phyloP scores from a whole-genome alignment of 495 filamentous ascomycete genomes.

The Parathielavia appendiculata region DNA sequence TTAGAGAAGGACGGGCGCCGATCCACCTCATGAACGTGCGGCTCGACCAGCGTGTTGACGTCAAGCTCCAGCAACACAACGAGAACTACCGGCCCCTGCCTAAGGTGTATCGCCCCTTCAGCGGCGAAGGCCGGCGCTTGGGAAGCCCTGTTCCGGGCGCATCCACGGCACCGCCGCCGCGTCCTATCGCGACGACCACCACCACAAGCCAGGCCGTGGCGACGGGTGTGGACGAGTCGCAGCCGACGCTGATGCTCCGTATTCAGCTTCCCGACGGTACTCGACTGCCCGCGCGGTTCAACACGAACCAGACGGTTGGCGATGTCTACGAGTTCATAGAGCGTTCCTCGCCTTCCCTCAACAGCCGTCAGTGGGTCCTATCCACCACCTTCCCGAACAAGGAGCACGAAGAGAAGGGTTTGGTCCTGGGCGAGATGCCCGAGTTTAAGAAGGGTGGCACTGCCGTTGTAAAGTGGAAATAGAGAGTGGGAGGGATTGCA shows the following conservation, averaged over 20 bases:
- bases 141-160: constrained; percentile 82
- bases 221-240: constrained; percentile 63
- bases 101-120: constrained; percentile 81
- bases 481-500: not conserved
- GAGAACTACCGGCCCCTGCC: constrained; percentile 79
- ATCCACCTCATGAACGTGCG: constrained; percentile 83
- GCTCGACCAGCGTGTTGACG: constrained; percentile 80
- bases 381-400: constrained; percentile 97
- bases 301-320: constrained; percentile 82
- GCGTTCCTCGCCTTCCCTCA: constrained; percentile 56
- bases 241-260: constrained; percentile 73
- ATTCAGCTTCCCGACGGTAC: constrained; percentile 90
- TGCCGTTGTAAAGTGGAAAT: constrained; percentile 79
- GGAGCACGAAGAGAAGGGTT: constrained; percentile 70
- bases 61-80: constrained; percentile 79
- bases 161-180: constrained; percentile 30
- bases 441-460: constrained; percentile 79
- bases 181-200: constrained; percentile 39
- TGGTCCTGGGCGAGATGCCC: constrained; percentile 66
- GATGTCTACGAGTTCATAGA: constrained; percentile 85
- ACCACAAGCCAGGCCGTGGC: constrained; percentile 34
- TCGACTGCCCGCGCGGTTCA: constrained; percentile 80
- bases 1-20: constrained; percentile 80
- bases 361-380: constrained; percentile 64
- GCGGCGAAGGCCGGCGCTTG: constrained; percentile 76